phyloP scores from a whole-genome alignment of 2,329 filamentous ascomycete species.

The Cadophora sp. region DNA sequence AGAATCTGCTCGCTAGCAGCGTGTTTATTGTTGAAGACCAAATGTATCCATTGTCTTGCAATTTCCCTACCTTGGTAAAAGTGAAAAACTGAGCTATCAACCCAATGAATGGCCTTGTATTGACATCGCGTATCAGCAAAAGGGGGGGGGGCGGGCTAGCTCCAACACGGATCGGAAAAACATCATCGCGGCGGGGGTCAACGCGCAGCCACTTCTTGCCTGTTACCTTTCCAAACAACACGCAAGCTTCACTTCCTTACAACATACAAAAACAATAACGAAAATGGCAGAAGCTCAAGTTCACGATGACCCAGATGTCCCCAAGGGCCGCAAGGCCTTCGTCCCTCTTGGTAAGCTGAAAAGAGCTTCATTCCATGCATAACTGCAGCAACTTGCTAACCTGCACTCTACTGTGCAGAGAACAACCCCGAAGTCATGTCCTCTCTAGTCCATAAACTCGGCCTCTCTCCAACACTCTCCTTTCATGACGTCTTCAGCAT shows the following conservation, averaged over 20 bases:
- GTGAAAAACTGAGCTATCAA: no score
- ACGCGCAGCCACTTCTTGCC: neutral
- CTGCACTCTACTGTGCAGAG: conserved; percentile 53
- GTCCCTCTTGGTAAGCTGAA: conserved; percentile 43
- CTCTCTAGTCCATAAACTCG: conserved; percentile 80
- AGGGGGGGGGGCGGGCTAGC: no score
- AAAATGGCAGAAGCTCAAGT: conserved; percentile 27
- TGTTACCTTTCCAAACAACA: neutral
- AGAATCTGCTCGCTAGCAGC: no score
- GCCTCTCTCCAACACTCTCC: conserved; percentile 75
- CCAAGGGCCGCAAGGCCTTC: conserved; percentile 43
- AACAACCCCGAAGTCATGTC: conserved; percentile 92
- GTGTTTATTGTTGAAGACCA: no score
- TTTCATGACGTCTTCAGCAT: conserved; percentile 96
- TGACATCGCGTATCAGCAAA: no score
- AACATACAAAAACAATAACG: neutral
- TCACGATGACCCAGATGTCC: conserved; percentile 42
- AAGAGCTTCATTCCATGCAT: neutral
- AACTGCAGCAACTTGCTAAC: neutral
- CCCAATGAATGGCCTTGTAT: no score
- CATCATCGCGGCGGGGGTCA: conserved; percentile 2
- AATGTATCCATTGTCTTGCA: no score
- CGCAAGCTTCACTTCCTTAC: neutral
- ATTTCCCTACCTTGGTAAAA: no score
- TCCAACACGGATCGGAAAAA: neutral